Evolutionary conservation across 2,329 filamentous ascomycete species (phyloP).

Genomic region (Pestalotiopsis sp.): DNA sequence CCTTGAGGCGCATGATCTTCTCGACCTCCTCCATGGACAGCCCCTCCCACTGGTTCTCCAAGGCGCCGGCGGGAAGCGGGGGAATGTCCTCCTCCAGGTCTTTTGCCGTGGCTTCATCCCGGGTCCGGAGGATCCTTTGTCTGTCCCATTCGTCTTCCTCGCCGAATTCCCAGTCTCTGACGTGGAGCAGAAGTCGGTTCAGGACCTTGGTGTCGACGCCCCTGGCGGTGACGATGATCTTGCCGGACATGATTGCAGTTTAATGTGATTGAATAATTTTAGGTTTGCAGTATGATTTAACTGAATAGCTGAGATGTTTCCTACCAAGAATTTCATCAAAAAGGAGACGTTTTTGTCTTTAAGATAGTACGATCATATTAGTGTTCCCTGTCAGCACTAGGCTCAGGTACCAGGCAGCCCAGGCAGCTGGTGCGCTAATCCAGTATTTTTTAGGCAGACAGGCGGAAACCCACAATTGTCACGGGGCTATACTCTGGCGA

Average conservation of each 20-base stretch:
- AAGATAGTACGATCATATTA: too few species aligned
- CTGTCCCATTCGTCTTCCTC: not conserved
- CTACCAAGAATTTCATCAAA: too few species aligned
- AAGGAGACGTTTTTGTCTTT: too few species aligned
- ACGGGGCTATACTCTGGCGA: too few species aligned
- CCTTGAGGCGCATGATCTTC: not conserved
- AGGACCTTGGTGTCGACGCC: not conserved
- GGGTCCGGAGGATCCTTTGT: not conserved
- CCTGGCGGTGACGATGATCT: not conserved
- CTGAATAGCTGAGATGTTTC: too few species aligned
- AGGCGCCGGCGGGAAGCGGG: not conserved
- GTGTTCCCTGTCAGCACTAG: too few species aligned
- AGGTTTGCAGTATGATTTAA: too few species aligned
- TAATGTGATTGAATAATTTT: too few species aligned
- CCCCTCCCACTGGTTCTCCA: constrained; percentile 5
- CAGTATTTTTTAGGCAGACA: too few species aligned
- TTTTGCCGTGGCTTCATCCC: not conserved
- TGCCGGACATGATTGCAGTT: not conserved
- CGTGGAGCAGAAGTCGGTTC: not conserved
- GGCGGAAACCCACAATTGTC: too few species aligned
- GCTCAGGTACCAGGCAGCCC: too few species aligned
- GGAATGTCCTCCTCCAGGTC: not conserved
- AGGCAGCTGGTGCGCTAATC: too few species aligned
- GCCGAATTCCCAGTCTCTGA: constrained; percentile 1
- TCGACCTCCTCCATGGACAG: not conserved